Conservation (phyloP, 2,329 filamentous ascomycete genomes). For the Fonsecaea pedrosoi region DNA sequence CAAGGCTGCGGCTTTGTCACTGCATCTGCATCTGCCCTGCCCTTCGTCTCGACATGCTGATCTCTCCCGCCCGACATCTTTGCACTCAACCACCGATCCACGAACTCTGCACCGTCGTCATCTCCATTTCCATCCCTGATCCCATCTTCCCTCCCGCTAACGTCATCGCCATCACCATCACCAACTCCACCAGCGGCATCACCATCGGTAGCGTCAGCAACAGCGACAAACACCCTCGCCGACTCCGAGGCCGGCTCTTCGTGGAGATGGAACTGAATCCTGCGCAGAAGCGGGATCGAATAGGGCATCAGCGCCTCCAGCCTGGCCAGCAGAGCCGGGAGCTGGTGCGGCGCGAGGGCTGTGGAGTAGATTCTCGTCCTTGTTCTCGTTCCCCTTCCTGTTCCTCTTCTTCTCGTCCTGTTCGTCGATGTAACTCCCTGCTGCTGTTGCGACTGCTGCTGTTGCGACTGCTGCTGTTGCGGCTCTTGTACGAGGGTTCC, state of each 20-base stretch:
- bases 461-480: no score
- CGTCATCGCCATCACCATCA: background rate
- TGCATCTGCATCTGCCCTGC: no score
- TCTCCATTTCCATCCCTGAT: background rate
- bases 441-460: no score
- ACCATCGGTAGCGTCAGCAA: background rate
- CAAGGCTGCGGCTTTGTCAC: slow-evolving; percentile 38
- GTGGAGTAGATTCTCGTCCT: slow-evolving; percentile 9
- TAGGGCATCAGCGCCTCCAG: slow-evolving; percentile 48
- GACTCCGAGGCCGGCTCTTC: slow-evolving; percentile 43
- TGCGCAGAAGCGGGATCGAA: slow-evolving; percentile 47
- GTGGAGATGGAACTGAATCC: slow-evolving; percentile 48
- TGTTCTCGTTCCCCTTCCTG: background rate
- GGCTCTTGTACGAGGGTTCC: no score
- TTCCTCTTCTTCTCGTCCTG: background rate
- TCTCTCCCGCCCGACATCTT: background rate
- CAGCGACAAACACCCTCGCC: slow-evolving; percentile 38
- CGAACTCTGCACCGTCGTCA: background rate
- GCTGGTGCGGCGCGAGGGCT: slow-evolving; percentile 14
- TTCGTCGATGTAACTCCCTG: background rate
- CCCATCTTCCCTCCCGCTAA: background rate
- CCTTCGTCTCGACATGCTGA: background rate
- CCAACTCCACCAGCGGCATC: background rate
- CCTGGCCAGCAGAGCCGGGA: slow-evolving; percentile 17
- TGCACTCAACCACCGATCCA: slow-evolving; percentile 9